Conservation (phyloP, 1,284 basidiomycete genomes). For the Tilletiopsis washingtonensis region DNA sequence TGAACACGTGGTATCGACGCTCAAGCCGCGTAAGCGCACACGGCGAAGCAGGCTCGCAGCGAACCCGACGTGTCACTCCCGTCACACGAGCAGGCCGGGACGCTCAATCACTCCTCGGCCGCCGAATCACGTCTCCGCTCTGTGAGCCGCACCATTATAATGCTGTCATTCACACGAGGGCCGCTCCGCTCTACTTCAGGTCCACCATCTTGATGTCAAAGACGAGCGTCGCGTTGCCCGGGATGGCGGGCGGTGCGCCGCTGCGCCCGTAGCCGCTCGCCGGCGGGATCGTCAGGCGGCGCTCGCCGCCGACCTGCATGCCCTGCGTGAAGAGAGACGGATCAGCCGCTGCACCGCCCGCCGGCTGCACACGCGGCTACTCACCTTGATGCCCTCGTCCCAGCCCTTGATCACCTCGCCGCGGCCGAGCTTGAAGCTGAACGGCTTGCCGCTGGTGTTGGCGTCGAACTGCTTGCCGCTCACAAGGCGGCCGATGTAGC, state of each 20-base stretch:
- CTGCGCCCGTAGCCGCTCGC: slow-evolving; percentile 54
- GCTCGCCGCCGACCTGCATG: slow-evolving; percentile 85
- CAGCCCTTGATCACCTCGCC: slow-evolving; percentile 85
- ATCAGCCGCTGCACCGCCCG: too few species aligned
- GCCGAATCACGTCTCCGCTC: too few species aligned
- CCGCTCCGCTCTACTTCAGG: slow-evolving; percentile 49
- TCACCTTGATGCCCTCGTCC: slow-evolving; percentile 83
- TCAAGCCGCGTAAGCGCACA: too few species aligned
- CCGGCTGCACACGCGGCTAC: too few species aligned
- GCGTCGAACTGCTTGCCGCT: slow-evolving; percentile 82
- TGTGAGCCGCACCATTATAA: too few species aligned
- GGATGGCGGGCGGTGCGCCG: slow-evolving; percentile 52
- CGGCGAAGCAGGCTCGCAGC: too few species aligned
- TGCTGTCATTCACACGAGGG: too few species aligned
- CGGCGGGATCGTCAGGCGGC: slow-evolving; percentile 67
- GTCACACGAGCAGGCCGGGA: too few species aligned
- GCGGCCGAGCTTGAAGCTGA: slow-evolving; percentile 74
- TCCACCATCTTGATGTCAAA: slow-evolving; percentile 56
- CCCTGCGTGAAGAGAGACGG: too few species aligned
- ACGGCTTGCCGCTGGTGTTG: slow-evolving; percentile 80
- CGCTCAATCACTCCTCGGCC: too few species aligned
- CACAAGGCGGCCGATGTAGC: slow-evolving; percentile 79
- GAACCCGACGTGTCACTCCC: too few species aligned
- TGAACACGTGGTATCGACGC: too few species aligned
- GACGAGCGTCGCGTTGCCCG: slow-evolving; percentile 52